A percentile compares a stretch with the other conserved stretches of the same genome.
These are phyloP conservation scores for Cystobasidiaceae sp. DNA, from an alignment of 1,284 basidiomycete species.

Conservation along the genomic window DNA sequence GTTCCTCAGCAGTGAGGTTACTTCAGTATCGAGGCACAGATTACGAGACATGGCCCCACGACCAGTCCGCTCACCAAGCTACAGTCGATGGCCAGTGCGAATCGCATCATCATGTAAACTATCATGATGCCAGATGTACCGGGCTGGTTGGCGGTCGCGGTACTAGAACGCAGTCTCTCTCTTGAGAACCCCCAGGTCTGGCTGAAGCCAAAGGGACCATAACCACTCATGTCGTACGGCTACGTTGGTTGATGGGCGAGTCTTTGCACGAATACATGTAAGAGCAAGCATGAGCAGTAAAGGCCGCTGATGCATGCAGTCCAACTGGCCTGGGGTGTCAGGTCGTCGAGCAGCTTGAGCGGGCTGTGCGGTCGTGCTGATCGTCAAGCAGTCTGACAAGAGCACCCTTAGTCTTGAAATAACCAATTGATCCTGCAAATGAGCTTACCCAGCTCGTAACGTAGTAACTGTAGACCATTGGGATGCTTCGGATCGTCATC, in stretches of 20 bases:
- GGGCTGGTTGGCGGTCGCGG: not conserved
- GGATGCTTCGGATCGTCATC: not conserved
- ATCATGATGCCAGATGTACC: not conserved
- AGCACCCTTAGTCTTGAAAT: too few relatives aligned
- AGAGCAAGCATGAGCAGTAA: too few relatives aligned
- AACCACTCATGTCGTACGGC: not conserved
- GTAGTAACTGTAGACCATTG: too few relatives aligned
- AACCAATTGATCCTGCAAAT: too few relatives aligned
- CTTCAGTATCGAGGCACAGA: not conserved
- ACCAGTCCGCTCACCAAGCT: not conserved
- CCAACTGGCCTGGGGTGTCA: too few relatives aligned
- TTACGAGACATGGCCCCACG: not conserved
- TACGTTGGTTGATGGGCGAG: not conserved
- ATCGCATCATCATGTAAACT: slow-evolving; percentile 1
- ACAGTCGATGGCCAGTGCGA: not conserved
- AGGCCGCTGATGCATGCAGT: too few relatives aligned
- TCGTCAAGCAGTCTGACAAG: too few relatives aligned
- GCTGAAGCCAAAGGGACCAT: slow-evolving; percentile 11
- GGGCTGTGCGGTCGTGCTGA: too few relatives aligned
- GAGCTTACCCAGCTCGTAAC: too few relatives aligned
- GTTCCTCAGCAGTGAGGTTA: not conserved
- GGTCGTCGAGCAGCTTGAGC: too few relatives aligned
- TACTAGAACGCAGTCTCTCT: not conserved
- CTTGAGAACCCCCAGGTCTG: not conserved
- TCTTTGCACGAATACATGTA: not conserved